Percentiles rank a stretch among this genome's conserved stretches.
These are phyloP conservation scores for Hydnum rufescens DNA, from an alignment of 768 basidiomycete genomes.

Conservation along the genomic window DNA sequence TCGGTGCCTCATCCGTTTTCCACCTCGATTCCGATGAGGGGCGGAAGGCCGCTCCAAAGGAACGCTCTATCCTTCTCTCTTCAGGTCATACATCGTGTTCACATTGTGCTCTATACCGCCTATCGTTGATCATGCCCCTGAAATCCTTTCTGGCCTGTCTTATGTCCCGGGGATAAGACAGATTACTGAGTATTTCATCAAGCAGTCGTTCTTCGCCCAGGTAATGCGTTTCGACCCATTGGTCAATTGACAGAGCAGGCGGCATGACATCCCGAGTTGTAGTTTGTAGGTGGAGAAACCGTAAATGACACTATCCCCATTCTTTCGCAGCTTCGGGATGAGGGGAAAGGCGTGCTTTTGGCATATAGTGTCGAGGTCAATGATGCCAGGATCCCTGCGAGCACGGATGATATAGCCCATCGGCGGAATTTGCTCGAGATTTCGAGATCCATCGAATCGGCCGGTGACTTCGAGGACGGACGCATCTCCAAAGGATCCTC, in stretches of 20 bases:
- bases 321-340: slow-evolving; percentile 37
- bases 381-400: slow-evolving; percentile 24
- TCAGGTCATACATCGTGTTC: slow-evolving; percentile 68
- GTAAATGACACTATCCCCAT: slow-evolving; percentile 47
- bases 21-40: too few species aligned
- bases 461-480: slow-evolving; percentile 59
- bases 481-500: slow-evolving; percentile 13
- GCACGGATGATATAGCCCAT: too few species aligned
- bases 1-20: too few species aligned
- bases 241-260: neutral
- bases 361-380: slow-evolving; percentile 79
- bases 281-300: slow-evolving; percentile 85
- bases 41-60: too few species aligned
- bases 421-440: slow-evolving; percentile 58
- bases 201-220: slow-evolving; percentile 73
- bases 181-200: slow-evolving; percentile 47
- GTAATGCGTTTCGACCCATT: slow-evolving; percentile 20
- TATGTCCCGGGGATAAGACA: slow-evolving; percentile 41
- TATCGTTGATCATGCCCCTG: slow-evolving; percentile 58
- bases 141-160: slow-evolving; percentile 33
- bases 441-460: slow-evolving; percentile 52
- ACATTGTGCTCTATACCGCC: slow-evolving; percentile 56
- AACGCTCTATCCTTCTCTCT: slow-evolving; percentile 24
- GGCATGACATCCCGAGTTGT: slow-evolving; percentile 4
- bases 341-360: slow-evolving; percentile 58